A percentile compares a stretch with the other conserved stretches of the same genome.
Evolutionary conservation across 306 rosid genomes (phyloP).

Genomic region (Cucumis sativus): DNA sequence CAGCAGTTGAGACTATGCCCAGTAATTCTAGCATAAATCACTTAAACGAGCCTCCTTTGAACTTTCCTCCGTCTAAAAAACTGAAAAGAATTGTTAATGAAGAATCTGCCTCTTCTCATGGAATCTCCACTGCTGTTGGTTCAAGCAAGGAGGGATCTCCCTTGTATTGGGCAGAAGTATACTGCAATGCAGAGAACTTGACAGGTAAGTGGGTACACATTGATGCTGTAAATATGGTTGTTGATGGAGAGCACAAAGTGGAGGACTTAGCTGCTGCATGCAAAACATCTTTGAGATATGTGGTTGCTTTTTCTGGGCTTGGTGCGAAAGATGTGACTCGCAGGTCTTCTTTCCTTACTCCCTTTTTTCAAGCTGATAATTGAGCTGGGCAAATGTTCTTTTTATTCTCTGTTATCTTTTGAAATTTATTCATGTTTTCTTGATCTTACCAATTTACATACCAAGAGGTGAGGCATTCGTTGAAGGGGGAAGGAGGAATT

Average conservation of each 20-base stretch:
- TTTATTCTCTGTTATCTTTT: background rate
- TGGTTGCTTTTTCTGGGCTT: constrained; percentile 83
- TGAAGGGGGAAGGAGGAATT: background rate
- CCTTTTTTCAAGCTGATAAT: background rate
- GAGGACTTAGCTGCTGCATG: constrained; percentile 82
- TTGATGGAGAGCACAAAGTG: constrained; percentile 81
- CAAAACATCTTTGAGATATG: constrained; percentile 79
- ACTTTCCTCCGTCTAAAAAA: constrained; percentile 34
- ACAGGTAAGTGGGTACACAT: constrained; percentile 95
- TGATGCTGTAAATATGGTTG: constrained; percentile 66
- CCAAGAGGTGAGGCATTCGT: background rate
- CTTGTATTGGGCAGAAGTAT: constrained; percentile 90
- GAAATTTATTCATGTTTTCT: background rate
- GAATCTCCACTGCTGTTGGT: constrained; percentile 71
- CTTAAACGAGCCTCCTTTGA: constrained; percentile 15
- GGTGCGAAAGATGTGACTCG: constrained; percentile 98
- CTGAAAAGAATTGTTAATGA: constrained; percentile 32
- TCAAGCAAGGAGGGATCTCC: constrained; percentile 75
- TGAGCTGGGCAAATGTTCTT: background rate
- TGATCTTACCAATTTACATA: background rate
- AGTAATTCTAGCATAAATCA: constrained; percentile 18
- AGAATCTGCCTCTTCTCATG: constrained; percentile 35
- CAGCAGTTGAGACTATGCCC: constrained; percentile 27
- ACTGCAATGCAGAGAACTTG: constrained; percentile 74
- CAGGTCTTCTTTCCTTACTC: constrained; percentile 52